phyloP scores from a whole-genome alignment of 257 asterid species.

The Solanum acaule region DNA sequence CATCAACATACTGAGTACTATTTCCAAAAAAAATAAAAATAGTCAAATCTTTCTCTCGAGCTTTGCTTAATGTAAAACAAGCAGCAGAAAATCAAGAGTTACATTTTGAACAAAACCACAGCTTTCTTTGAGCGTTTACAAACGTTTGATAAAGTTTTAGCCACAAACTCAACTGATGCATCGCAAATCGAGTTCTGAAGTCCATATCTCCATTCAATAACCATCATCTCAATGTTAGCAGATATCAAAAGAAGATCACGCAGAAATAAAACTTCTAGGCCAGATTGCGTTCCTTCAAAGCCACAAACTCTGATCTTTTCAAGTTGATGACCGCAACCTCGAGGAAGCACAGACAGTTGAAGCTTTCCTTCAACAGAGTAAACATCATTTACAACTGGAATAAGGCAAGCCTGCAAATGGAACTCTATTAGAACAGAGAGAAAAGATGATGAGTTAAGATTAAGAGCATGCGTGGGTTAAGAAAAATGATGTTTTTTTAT shows the following conservation, averaged over 20 bases:
- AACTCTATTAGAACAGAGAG: not conserved
- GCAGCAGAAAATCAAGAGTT: not conserved
- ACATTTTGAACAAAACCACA: not conserved
- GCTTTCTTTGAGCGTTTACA: not conserved
- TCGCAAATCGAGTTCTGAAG: not conserved
- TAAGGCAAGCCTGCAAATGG: not conserved
- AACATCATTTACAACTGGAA: not conserved
- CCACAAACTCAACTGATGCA: not conserved
- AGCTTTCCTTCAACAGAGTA: not conserved
- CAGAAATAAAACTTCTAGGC: not conserved
- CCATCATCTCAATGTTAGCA: not conserved
- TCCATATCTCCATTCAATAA: not conserved
- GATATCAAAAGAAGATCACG: not conserved
- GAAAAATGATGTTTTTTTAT: not conserved
- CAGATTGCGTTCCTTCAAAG: not conserved
- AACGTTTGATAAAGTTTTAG: not conserved
- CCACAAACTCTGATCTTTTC: not conserved
- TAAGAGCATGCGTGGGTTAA: not conserved
- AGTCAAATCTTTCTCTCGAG: not conserved
- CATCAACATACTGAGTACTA: not conserved
- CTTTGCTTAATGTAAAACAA: not conserved
- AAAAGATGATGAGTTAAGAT: not conserved
- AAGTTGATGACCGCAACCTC: not conserved
- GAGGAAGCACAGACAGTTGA: not conserved
- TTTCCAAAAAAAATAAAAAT: not conserved